Evolutionary conservation across 225 moss, liverwort and hornwort genomes (phyloP), one percentile per base, ranked within the genome.

Genomic region (Takakia lepidozioides): DNA sequence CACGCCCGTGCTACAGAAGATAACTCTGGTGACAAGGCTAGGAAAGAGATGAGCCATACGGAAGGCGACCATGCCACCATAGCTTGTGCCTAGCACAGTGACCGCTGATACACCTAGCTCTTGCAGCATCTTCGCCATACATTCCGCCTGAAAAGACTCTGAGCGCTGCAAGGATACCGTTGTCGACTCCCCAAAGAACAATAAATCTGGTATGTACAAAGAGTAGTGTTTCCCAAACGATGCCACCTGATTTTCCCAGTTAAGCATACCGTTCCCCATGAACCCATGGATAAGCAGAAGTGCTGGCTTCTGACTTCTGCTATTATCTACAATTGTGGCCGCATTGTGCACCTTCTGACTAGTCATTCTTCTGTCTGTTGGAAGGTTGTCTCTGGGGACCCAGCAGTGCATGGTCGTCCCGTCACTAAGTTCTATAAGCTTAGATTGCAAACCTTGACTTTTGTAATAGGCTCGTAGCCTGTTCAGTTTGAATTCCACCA

Each of bases 331-430:
- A n/a, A n/a, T n/a, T n/a, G n/a, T n/a, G n/a, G n/a, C n/a, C n/a
- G n/a, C n/a, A n/a, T n/a, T n/a, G n/a, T n/a, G n/a, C n/a, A n/a
- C n/a, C n/a, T n/a, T n/a, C n/a, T n/a, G n/a, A n/a, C n/a, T n/a
- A n/a, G n/a, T n/a, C n/a, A n/a, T n/a, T n/a, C n/a, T n/a, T n/a
- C n/a, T n/a, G n/a, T n/a, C n/a, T 40, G 8, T 25, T 29, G 41
- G 28, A 20, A 25, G 22, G 0, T 3, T 13, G 41, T 49, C 50
- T 47, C 52, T 64, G 19, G 87, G 71, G 4, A 65, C 61, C 84
- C 87, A 87, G 57, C 74, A 77, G 51, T 84, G 84, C 23, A 87
- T 52, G 0, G 73, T 67, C 3, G 81, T 76, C 3, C 54, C 73
- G 19, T 83, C 75, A 35, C 25, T 9, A 3, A 81, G 49, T 0